Evolutionary conservation across 148 eudicot genomes (phyloP).

Genomic region (Simmondsia chinensis): DNA sequence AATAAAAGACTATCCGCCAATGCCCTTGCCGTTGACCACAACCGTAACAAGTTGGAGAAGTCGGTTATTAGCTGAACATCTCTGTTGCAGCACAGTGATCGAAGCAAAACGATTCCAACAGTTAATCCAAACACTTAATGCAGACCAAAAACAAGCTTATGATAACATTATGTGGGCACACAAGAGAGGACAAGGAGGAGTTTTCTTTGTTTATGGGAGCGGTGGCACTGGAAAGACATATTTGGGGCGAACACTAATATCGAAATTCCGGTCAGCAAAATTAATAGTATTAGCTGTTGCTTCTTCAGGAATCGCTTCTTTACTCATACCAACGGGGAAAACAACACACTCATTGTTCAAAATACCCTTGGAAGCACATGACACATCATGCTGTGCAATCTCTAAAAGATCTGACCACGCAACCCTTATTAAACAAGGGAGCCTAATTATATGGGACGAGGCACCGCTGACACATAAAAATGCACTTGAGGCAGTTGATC

Average conservation of each 20-base stretch:
- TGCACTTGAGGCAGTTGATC: constrained; percentile 4
- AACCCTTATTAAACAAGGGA: neutral
- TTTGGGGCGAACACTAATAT: neutral
- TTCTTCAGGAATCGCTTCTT: constrained; percentile 3
- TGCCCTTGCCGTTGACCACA: too few relatives aligned
- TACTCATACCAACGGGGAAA: neutral
- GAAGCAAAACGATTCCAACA: neutral
- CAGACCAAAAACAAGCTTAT: neutral
- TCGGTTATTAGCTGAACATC: too few relatives aligned
- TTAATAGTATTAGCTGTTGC: neutral
- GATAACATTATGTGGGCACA: neutral
- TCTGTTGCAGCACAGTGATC: neutral
- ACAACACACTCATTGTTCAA: neutral
- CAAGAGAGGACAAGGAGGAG: neutral
- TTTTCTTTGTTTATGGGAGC: neutral
- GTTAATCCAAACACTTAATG: neutral
- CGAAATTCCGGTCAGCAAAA: neutral
- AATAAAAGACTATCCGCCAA: too few relatives aligned
- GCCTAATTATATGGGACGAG: constrained; percentile 3
- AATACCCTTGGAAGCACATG: neutral
- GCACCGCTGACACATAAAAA: constrained; percentile 8
- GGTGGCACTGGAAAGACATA: neutral
- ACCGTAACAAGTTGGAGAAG: too few relatives aligned
- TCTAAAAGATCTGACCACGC: neutral
- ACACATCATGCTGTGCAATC: neutral